Evolutionary conservation across 108 stramenopile species (phyloP).

Genomic region (Cylindrotheca closterium): DNA sequence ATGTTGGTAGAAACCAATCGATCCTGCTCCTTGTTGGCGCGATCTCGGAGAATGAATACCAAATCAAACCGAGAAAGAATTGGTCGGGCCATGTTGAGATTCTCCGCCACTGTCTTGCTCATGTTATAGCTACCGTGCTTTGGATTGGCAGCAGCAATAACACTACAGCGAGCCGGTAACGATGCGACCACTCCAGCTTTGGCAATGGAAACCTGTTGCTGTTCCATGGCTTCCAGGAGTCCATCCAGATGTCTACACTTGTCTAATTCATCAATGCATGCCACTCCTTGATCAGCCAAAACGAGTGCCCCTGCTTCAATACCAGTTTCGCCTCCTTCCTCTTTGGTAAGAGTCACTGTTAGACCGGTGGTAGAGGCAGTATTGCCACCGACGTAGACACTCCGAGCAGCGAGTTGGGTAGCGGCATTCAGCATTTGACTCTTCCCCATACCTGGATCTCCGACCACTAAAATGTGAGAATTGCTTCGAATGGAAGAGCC

Average conservation of each 20-base stretch:
- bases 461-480: constrained; percentile 80
- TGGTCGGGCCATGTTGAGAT: constrained; percentile 91
- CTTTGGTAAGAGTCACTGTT: constrained; percentile 90
- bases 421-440: constrained; percentile 94
- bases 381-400: constrained; percentile 98
- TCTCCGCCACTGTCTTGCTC: constrained; percentile 90
- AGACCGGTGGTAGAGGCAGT: constrained; percentile 92
- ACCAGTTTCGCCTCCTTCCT: constrained; percentile 85
- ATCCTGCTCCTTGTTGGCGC: constrained; percentile 90
- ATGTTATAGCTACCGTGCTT: constrained; percentile 94
- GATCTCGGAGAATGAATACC: constrained; percentile 94
- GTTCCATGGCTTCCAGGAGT: constrained; percentile 99
- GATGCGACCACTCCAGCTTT: constrained; percentile 95
- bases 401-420: constrained; percentile 87
- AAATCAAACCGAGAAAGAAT: constrained; percentile 97
- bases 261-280: constrained; percentile 99
- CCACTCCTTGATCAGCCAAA: constrained; percentile 93
- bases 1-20: constrained; percentile 89
- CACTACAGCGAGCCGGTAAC: constrained; percentile 88
- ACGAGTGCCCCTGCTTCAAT: constrained; percentile 98
- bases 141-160: constrained; percentile 98
- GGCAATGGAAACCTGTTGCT: constrained; percentile 96
- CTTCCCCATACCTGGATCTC: constrained; percentile 92
- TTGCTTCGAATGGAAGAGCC: constrained; percentile 71
- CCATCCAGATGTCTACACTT: constrained; percentile 94